A percentile compares a stretch with the other conserved stretches of the same genome.
phyloP scores from a whole-genome alignment of 2,329 filamentous ascomycete genomes.

The Pyricularia pennisetigena region DNA sequence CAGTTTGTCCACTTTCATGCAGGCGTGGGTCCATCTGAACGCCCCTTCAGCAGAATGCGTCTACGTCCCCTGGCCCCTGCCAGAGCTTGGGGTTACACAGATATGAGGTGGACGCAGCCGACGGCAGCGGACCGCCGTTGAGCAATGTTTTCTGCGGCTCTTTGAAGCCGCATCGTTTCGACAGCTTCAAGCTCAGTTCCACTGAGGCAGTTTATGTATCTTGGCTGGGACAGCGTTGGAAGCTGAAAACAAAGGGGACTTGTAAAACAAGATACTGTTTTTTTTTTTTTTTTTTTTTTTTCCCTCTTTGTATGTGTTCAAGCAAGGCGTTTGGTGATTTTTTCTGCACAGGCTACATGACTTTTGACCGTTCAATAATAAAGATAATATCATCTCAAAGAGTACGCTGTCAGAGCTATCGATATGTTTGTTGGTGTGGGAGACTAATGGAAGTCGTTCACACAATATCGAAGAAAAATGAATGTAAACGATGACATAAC shows the following conservation, averaged over 20 bases:
- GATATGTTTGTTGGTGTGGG: not conserved
- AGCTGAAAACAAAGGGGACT: not conserved
- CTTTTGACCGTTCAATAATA: not conserved
- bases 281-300: too few relatives aligned
- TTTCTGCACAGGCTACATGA: not conserved
- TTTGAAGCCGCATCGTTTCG: not conserved
- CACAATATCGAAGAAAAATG: not conserved
- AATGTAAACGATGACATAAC: not conserved
- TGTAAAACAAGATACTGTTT: not conserved
- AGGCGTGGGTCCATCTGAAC: not conserved
- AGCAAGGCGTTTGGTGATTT: not conserved
- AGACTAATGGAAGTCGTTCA: accelerated
- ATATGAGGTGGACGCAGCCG: not conserved
- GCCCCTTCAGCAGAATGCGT: not conserved
- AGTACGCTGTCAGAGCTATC: not conserved
- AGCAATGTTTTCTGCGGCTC: not conserved
- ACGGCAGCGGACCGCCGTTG: not conserved
- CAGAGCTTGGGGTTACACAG: not conserved
- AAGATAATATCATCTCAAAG: not conserved
- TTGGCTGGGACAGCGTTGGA: not conserved
- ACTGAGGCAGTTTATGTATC: not conserved
- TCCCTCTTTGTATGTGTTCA: not conserved
- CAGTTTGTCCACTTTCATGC: not conserved
- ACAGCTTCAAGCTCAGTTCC: not conserved
- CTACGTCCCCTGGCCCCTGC: not conserved